Conservation (phyloP, 208 protist genomes). For the Wallacemonas sp. region DNA sequence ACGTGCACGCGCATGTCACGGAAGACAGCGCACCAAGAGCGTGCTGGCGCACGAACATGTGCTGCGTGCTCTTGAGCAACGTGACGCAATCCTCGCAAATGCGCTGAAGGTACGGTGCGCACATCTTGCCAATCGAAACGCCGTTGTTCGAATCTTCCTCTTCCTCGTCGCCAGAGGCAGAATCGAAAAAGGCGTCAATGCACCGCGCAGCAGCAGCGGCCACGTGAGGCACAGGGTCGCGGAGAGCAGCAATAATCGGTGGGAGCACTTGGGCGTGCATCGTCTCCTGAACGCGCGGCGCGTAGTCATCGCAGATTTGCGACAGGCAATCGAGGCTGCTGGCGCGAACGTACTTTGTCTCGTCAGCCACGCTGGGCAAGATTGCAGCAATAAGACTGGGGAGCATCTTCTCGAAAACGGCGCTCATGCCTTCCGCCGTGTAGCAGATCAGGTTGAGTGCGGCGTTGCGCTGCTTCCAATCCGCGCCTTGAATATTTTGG, state of each 20-base stretch:
- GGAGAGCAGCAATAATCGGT: conserved; percentile 45
- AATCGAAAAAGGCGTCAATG: conserved; percentile 80
- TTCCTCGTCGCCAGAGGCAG: conserved; percentile 45
- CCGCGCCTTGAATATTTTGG: conserved; percentile 61
- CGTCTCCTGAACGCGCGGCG: conserved; percentile 53
- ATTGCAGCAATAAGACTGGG: conserved; percentile 49
- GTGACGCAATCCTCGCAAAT: conserved; percentile 63
- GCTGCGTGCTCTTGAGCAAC: conserved; percentile 42
- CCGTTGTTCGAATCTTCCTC: conserved; percentile 55
- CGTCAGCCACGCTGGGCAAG: conserved; percentile 54
- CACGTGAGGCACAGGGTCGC: conserved; percentile 70
- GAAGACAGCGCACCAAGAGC: conserved; percentile 74
- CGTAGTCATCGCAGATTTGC: conserved; percentile 75
- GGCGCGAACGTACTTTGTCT: conserved; percentile 78
- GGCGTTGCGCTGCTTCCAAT: conserved; percentile 79
- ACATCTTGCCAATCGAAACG: conserved; percentile 23
- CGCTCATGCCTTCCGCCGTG: conserved; percentile 63
- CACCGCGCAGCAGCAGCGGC: conserved; percentile 64
- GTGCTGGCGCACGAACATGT: conserved; percentile 65
- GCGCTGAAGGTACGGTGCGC: conserved; percentile 62
- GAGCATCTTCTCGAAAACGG: conserved; percentile 64
- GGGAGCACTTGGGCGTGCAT: conserved; percentile 56
- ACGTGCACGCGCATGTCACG: conserved; percentile 62
- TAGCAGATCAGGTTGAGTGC: conserved; percentile 78
- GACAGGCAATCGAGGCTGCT: conserved; percentile 71